phyloP scores from a whole-genome alignment of 345 rosid genomes.

The Passiflora organensis region DNA sequence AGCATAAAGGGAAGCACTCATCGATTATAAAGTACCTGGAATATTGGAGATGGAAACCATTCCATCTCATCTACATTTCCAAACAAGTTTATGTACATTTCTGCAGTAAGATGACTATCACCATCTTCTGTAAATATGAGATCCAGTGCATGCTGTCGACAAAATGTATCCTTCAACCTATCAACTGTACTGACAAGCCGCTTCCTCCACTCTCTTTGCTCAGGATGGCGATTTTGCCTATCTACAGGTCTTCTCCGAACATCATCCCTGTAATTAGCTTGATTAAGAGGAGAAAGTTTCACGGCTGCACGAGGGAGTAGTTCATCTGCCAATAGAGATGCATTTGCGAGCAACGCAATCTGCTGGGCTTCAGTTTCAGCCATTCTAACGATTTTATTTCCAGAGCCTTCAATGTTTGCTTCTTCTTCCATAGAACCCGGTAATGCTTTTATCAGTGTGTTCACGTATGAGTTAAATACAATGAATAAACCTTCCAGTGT shows the following conservation, averaged over 20 bases:
- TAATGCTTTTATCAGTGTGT: conserved; percentile 84
- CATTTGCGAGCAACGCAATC: conserved; percentile 95
- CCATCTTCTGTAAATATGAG: conserved; percentile 98
- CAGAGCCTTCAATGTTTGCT: conserved; percentile 65
- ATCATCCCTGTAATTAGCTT: conserved; percentile 59
- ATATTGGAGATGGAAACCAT: conserved; percentile 84
- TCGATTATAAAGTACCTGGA: conserved; percentile 57
- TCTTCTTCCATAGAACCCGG: conserved; percentile 98
- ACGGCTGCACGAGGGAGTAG: conserved; percentile 96
- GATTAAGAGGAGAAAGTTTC: conserved; percentile 73
- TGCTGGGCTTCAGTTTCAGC: conserved; percentile 96
- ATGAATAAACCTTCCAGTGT: conserved; percentile 89
- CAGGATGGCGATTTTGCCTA: conserved; percentile 94
- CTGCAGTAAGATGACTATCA: conserved; percentile 86
- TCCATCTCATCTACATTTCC: conserved; percentile 67
- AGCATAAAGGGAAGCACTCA: not conserved
- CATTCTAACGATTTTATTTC: conserved; percentile 78
- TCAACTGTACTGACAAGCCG: conserved; percentile 81
- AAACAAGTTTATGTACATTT: conserved; percentile 83
- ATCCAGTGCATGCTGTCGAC: conserved; percentile 96
- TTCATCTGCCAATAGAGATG: conserved; percentile 93
- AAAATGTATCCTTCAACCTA: conserved; percentile 81
- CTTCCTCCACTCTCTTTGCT: conserved; percentile 98
- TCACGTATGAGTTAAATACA: conserved; percentile 84
- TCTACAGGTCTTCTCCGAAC: conserved; percentile 61